Evolutionary conservation across 202 grass and related monocot species (phyloP), one percentile per base, ranked within the genome.

Genomic region (Setaria italica): DNA sequence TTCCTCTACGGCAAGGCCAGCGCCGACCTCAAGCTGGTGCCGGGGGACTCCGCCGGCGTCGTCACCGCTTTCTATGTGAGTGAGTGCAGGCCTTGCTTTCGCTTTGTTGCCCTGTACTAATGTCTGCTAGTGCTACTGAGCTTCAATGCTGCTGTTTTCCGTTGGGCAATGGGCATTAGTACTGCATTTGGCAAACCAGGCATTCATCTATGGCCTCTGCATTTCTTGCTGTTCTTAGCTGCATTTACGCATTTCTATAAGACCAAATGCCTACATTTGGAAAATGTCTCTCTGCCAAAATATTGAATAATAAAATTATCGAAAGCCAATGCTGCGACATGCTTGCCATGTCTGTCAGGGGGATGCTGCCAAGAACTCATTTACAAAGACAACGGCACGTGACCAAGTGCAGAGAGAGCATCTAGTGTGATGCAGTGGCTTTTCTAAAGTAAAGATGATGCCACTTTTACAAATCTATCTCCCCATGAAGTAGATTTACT

Each of bases 11-110:
- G 96, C 55, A 99, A 85, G 76, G 87, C 92, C 21, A 94, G 76
- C 37, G 96, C 91, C 2, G 96, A 99, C 5, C 87, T 96, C 67
- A 99, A 96, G 88, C 93, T 99, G 25, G 93, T 99, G 35, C 90
- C 94, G 0, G 93, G 93, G 11, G 93, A 99, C 80, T 99, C 96
- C 4, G 96, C 96, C 7, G 96, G 96, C 1, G 91, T 91, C n/a
- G 96, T 99, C 90, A 99, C 96, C 0, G 96, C 96, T 45, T 99
- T 99, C 79, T 99, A 99, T 91, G 95, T 98, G 91, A 86, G 89
- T 67, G 74, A 77, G 87, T 81, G 84, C 70, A 29, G 20, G 55
- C 37, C 20, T 42, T 35, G 33, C 67, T 34, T 14, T 2, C 2
- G 21, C 35, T 19, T 12, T 25, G 42, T 21, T 16, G 34, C 3